Conservation (phyloP, 768 basidiomycete species). For the Leccinum sublutescens region DNA sequence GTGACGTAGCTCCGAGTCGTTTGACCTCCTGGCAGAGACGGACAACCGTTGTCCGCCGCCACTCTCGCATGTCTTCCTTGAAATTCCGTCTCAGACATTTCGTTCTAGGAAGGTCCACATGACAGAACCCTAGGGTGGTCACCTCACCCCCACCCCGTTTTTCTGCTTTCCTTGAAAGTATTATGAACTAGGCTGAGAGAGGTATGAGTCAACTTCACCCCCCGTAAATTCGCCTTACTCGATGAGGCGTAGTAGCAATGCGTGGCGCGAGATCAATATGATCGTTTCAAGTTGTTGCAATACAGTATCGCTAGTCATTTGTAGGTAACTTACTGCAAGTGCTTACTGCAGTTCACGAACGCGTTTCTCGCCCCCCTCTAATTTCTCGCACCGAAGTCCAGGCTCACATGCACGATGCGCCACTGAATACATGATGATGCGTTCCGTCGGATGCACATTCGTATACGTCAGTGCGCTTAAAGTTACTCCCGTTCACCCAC, state of each 20-base stretch:
- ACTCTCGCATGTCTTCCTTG: not conserved
- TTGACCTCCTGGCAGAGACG: not conserved
- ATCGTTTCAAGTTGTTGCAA: not conserved
- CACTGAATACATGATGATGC: not conserved
- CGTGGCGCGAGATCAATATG: not conserved
- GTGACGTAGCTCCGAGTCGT: not conserved
- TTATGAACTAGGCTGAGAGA: not conserved
- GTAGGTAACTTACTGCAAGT: not conserved
- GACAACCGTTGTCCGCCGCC: not conserved
- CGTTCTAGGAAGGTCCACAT: not conserved
- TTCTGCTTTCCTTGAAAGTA: not conserved
- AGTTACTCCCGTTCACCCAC: not conserved
- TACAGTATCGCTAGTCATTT: not conserved
- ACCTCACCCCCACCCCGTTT: conserved; percentile 2
- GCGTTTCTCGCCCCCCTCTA: not conserved
- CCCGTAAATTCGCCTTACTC: not conserved
- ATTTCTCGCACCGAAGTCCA: not conserved
- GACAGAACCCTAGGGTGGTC: not conserved
- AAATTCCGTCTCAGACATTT: not conserved
- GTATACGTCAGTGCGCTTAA: not conserved
- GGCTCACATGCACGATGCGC: not conserved
- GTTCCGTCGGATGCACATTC: not conserved
- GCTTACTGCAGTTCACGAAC: not conserved
- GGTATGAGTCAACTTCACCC: not conserved
- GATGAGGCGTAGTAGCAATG: not conserved